Percentiles rank a stretch among this genome's conserved stretches.
phyloP scores from a whole-genome alignment of 225 moss, liverwort and hornwort genomes.

The Straminergon stramineum region DNA sequence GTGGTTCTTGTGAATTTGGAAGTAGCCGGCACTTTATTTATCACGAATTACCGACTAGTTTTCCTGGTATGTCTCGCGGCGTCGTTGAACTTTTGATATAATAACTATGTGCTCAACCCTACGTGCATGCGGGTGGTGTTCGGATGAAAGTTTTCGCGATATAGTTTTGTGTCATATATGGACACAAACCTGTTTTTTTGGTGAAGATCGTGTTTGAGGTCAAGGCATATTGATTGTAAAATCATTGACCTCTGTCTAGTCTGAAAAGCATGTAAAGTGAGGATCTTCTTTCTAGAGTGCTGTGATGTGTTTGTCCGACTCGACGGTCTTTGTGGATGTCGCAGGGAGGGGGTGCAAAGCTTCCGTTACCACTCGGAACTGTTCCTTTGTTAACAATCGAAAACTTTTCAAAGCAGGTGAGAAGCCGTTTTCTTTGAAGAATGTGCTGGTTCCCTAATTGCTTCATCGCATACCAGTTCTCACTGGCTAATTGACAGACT shows the following conservation, averaged over 20 bases:
- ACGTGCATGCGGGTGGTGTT: not conserved
- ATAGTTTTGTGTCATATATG: not conserved
- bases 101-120: not conserved
- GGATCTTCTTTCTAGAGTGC: not conserved
- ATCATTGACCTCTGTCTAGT: not conserved
- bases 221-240: not conserved
- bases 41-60: conserved; percentile 90
- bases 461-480: not conserved
- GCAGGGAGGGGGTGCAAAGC: conserved; percentile 71
- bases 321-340: conserved; percentile 1
- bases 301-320: not conserved
- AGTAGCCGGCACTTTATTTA: conserved; percentile 65
- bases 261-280: not conserved
- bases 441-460: not conserved
- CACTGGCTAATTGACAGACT: not conserved
- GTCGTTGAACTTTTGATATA: not conserved
- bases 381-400: conserved; percentile 79
- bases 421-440: not conserved
- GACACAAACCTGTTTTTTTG: not conserved
- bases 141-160: not conserved
- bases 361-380: conserved; percentile 72
- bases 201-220: not conserved
- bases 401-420: conserved; percentile 73
- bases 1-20: conserved; percentile 86
- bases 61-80: conserved; percentile 54